phyloP scores from a whole-genome alignment of 192 early-diverging fungal species.

The Entomortierella beljakovae region DNA sequence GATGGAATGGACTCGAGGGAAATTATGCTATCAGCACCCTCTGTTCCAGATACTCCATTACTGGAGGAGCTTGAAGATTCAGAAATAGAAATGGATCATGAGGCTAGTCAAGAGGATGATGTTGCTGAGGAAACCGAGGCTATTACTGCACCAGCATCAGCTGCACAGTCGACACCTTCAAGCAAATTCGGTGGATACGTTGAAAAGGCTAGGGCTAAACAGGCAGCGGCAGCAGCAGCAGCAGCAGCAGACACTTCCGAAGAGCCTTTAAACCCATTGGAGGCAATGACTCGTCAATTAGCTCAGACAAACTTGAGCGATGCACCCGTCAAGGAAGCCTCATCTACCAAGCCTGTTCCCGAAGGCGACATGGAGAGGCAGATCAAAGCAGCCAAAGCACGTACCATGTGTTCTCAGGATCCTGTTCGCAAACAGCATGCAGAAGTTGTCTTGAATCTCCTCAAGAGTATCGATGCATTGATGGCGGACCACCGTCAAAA shows the following conservation, averaged over 20 bases:
- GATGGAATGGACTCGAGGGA: slow-evolving; percentile 25
- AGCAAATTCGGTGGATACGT: slow-evolving; percentile 32
- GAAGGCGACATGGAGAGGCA: slow-evolving; percentile 36
- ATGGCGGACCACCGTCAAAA: slow-evolving; percentile 35
- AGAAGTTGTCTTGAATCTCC: slow-evolving; percentile 27
- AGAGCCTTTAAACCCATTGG: slow-evolving; percentile 38
- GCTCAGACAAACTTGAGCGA: slow-evolving; percentile 19
- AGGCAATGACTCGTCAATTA: slow-evolving; percentile 44
- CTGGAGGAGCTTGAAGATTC: slow-evolving; percentile 13
- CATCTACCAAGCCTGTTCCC: slow-evolving; percentile 28
- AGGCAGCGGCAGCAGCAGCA: slow-evolving; percentile 40
- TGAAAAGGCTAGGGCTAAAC: slow-evolving; percentile 37
- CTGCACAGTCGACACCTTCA: background rate
- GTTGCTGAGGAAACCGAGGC: background rate
- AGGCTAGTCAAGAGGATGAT: slow-evolving; percentile 2
- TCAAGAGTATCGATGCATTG: slow-evolving; percentile 41
- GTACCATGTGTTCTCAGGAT: slow-evolving; percentile 30
- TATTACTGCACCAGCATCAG: background rate
- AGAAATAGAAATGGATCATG: background rate
- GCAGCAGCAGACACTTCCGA: slow-evolving; percentile 19
- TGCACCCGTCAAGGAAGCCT: slow-evolving; percentile 5
- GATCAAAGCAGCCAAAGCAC: slow-evolving; percentile 44
- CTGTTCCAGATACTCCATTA: slow-evolving; percentile 37
- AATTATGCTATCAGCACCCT: slow-evolving; percentile 26
- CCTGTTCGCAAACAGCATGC: slow-evolving; percentile 45